Evolutionary conservation across 192 early-diverging fungal genomes (phyloP).

Genomic region (Backusella sp.): DNA sequence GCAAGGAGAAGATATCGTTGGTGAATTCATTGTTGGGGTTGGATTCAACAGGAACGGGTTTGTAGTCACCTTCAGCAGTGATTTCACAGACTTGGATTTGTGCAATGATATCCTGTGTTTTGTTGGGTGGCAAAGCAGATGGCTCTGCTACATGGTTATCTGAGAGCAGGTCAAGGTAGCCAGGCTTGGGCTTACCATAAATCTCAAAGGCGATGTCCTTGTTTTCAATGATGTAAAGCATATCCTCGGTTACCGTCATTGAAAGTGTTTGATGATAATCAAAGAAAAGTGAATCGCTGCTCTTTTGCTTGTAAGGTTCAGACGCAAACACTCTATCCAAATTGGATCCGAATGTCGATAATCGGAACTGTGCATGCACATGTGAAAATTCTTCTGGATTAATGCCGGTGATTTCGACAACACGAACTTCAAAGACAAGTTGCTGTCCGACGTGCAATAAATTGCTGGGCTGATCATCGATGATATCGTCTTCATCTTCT

Average conservation of each 20-base stretch:
- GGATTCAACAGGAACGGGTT: slow-evolving; percentile 52
- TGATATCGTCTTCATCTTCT: background rate
- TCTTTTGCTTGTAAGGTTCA: slow-evolving; percentile 38
- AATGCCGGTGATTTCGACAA: slow-evolving; percentile 58
- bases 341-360: slow-evolving; percentile 55
- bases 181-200: slow-evolving; percentile 42
- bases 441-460: slow-evolving; percentile 48
- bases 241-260: slow-evolving; percentile 31
- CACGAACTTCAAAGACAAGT: slow-evolving; percentile 62
- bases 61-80: slow-evolving; percentile 61
- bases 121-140: background rate
- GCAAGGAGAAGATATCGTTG: slow-evolving; percentile 54
- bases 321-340: slow-evolving; percentile 57
- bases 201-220: slow-evolving; percentile 49
- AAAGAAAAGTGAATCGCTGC: slow-evolving; percentile 42
- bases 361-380: slow-evolving; percentile 70
- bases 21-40: slow-evolving; percentile 40
- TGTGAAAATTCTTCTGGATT: slow-evolving; percentile 59
- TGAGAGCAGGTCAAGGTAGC: slow-evolving; percentile 25
- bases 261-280: slow-evolving; percentile 55
- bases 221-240: slow-evolving; percentile 24
- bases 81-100: slow-evolving; percentile 69
- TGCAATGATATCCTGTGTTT: slow-evolving; percentile 58
- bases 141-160: background rate
- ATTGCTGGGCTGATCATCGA: background rate